These are phyloP conservation scores for Sporothrix humicola DNA, from an alignment of 2,329 filamentous ascomycete species.

Conservation along the genomic window DNA sequence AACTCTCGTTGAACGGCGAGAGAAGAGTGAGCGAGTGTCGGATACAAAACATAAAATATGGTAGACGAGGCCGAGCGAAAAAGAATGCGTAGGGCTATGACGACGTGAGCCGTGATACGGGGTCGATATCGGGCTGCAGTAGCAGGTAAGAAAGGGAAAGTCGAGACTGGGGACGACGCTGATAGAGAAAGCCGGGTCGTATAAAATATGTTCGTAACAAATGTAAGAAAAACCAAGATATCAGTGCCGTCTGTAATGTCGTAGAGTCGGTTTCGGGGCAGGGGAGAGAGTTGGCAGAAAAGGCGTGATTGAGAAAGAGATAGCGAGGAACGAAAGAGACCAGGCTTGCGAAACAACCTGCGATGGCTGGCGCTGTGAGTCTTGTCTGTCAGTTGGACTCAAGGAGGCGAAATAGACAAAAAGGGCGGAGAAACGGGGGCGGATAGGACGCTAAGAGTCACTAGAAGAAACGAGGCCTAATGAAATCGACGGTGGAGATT, in stretches of 20 bases:
- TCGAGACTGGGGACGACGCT: constrained; percentile 27
- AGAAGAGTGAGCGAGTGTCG: background rate
- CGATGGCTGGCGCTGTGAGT: constrained; percentile 21
- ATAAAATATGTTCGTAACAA: background rate
- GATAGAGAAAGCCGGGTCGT: constrained; percentile 12
- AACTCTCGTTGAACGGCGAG: background rate
- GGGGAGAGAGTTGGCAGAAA: constrained; percentile 11
- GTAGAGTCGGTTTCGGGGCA: background rate
- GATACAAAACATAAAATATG: background rate
- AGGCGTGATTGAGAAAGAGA: constrained; percentile 29
- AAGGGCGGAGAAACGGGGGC: constrained; percentile 21
- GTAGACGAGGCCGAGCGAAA: background rate
- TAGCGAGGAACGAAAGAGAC: constrained; percentile 7
- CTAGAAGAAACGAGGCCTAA: background rate
- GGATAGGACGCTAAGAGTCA: constrained; percentile 21
- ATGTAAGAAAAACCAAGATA: constrained; percentile 13
- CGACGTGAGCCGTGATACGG: constrained; percentile 21
- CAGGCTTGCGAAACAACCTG: background rate
- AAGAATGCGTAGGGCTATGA: constrained; percentile 21
- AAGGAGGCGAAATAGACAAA: constrained; percentile 12
- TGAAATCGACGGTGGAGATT: background rate
- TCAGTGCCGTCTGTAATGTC: background rate
- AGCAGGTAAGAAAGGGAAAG: background rate
- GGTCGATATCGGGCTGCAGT: constrained; percentile 30
- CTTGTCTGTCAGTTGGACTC: background rate